These are phyloP conservation scores for Hanseniaspora hatyaiensis DNA, from an alignment of 805 yeast species.

Conservation along the genomic window DNA sequence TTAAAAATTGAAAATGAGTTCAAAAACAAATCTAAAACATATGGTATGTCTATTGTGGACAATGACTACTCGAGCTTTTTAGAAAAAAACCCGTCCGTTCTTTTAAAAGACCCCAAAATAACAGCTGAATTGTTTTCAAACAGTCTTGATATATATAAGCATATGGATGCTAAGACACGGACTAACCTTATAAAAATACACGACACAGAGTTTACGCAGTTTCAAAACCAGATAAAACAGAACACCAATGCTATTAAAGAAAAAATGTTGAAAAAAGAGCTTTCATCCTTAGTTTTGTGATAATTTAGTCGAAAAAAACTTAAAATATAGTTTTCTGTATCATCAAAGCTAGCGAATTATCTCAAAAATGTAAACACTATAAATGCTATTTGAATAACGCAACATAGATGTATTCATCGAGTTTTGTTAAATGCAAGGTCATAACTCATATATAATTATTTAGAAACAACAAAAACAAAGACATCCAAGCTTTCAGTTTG, in stretches of 20 bases:
- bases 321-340: no score
- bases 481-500: no score
- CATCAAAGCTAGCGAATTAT: no score
- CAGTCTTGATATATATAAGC: constrained; percentile 1
- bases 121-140: constrained; percentile 14
- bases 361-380: no score
- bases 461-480: no score
- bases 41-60: constrained; percentile 7
- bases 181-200: constrained; percentile 4
- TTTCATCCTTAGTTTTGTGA: neutral
- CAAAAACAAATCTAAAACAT: constrained; percentile 5
- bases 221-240: neutral
- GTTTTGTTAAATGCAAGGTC: no score
- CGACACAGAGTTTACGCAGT: constrained; percentile 5
- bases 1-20: neutral
- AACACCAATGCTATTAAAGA: neutral
- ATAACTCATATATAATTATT: no score
- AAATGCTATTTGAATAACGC: no score
- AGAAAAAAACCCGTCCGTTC: constrained; percentile 7
- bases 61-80: constrained; percentile 1
- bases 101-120: constrained; percentile 11
- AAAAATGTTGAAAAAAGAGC: neutral
- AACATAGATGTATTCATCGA: no score
- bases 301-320: no score
- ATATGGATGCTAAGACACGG: neutral